These are phyloP conservation scores for Parathielavia appendiculata DNA, from an alignment of 495 filamentous ascomycete genomes.

Conservation along the genomic window DNA sequence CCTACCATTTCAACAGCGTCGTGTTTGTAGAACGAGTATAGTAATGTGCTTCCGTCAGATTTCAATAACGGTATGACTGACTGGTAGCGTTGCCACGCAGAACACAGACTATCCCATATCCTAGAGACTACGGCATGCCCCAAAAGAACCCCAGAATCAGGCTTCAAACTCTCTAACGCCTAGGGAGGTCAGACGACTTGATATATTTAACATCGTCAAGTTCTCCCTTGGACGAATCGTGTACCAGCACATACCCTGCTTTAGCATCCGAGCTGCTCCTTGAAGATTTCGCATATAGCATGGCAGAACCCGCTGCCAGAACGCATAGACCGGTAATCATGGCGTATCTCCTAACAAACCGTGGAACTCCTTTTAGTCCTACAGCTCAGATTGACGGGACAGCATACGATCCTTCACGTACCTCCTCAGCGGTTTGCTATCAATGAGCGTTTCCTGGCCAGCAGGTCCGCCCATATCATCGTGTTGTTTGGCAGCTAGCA, in stretches of 20 bases:
- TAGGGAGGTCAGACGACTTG: constrained; percentile 11
- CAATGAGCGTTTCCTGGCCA: constrained; percentile 14
- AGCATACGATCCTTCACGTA: not conserved
- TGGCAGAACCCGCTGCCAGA: constrained; percentile 7
- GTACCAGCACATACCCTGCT: constrained; percentile 16
- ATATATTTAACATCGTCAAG: constrained; percentile 21
- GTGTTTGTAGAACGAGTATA: too few species aligned
- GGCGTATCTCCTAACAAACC: constrained; percentile 5
- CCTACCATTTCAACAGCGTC: too few species aligned
- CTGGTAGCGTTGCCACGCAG: too few species aligned
- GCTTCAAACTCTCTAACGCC: not conserved
- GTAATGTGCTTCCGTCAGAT: too few species aligned
- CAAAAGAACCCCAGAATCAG: too few species aligned
- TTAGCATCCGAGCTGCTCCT: constrained; percentile 3
- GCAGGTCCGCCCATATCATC: constrained; percentile 23
- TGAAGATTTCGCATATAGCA: constrained; percentile 15
- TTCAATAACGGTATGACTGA: too few species aligned
- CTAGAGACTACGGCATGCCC: too few species aligned
- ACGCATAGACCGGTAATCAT: constrained; percentile 17
- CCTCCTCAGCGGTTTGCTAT: constrained; percentile 8
- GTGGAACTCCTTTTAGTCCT: not conserved
- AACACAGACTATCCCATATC: too few species aligned
- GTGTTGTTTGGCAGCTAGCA: too few species aligned
- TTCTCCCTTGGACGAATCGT: constrained; percentile 19
- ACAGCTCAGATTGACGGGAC: not conserved